phyloP scores from a whole-genome alignment of 352 stramenopile species.

The Pythium myriotylum region DNA sequence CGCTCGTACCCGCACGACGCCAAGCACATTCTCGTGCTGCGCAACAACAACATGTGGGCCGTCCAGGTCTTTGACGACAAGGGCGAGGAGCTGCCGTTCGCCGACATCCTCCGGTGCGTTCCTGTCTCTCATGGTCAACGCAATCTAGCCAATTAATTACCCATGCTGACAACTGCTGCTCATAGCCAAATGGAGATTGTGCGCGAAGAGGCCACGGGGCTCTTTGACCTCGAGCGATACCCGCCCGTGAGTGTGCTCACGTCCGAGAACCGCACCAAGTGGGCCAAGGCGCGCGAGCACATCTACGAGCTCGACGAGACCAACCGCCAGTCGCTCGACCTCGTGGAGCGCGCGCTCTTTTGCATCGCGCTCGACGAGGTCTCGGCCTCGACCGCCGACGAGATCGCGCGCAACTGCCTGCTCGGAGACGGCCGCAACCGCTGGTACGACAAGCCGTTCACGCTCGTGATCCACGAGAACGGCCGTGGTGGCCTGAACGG shows the following conservation, averaged over 20 bases:
- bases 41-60: conserved; percentile 90
- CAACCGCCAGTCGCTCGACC: conserved; percentile 91
- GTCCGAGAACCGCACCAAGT: conserved; percentile 94
- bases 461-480: conserved; percentile 96
- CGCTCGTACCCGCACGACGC: conserved; percentile 88
- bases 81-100: conserved; percentile 67
- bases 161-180: no score
- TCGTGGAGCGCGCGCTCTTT: conserved; percentile 93
- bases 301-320: conserved; percentile 84
- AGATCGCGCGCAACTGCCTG: conserved; percentile 85
- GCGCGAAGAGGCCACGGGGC: conserved; percentile 77
- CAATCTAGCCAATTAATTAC: no score
- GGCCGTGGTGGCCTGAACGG: conserved; percentile 94
- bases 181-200: conserved; percentile 79
- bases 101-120: conserved; percentile 69
- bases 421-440: conserved; percentile 93
- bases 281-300: conserved; percentile 89
- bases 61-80: conserved; percentile 80
- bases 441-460: conserved; percentile 98
- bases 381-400: conserved; percentile 77
- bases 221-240: conserved; percentile 87
- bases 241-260: conserved; percentile 93
- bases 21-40: conserved; percentile 93
- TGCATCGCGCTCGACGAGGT: conserved; percentile 93
- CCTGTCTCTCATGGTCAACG: not conserved